Base-by-base conservation (phyloP, 2,329 filamentous ascomycete genomes). In the Leptodontidium sp. region DNA sequence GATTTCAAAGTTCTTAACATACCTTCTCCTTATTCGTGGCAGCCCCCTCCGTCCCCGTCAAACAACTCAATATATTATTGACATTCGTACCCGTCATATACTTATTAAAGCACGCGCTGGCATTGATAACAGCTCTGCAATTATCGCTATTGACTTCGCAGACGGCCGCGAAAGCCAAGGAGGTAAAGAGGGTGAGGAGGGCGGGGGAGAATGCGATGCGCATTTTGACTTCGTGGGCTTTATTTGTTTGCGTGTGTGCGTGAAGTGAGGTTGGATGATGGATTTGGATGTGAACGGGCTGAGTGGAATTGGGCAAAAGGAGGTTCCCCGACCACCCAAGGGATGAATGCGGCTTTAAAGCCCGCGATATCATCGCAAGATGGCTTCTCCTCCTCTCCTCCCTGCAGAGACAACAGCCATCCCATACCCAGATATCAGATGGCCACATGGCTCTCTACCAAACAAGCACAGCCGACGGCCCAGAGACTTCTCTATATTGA, bases 71-170 rank as follows among this genome's bases (percentile, higher is more conserved):
- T 15, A 72, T 66, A 29, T 59, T 61, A 26, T 61, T 61, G 24
- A 67, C 69, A 50, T 66, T 70, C 50, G 52, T 61, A 7, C 61
- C 47, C 6, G 64, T 49, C 59, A 72, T 61, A 26, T 58, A 72
- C 52, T 72, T 61, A 29, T 72, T 72, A 55, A 72, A 72, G 64
- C 71, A 71, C 17, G 71, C 71, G n/a, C 65, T 69, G 1, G 65
- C 68, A 43, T 72, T 69, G 40, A 72, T 72, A 9, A 72, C 71
- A 4, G 71, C 71, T 58, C 71, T 68, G 38, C 71, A 72, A 40
- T 59, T 61, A 65, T 72, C 71, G 59, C 53, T 55, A 14, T 72
- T 59, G 17, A 40, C 62, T 29, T 68, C 66, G 64, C 70, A 72
- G 40, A 65, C 50, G 9, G 64, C 67, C 15, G 55, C 64, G 26